Percentiles rank a stretch among this genome's conserved stretches.
Evolutionary conservation across 805 yeast species (phyloP).

Genomic region (Brettanomyces nanus): DNA sequence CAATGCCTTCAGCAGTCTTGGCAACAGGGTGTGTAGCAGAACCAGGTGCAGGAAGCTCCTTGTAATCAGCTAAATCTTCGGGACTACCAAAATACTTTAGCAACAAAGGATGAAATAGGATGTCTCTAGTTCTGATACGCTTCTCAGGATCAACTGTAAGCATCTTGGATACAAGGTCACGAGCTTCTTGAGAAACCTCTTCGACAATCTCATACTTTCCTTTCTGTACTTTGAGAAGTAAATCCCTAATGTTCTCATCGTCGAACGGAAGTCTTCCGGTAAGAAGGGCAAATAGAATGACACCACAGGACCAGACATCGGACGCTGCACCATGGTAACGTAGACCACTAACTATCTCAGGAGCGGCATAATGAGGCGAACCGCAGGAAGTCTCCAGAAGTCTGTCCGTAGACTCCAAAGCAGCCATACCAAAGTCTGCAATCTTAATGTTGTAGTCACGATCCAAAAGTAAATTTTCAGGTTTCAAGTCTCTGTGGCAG

Average conservation of each 20-base stretch:
- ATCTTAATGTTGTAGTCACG: slow-evolving; percentile 83
- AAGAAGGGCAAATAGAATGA: slow-evolving; percentile 83
- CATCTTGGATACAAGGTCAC: slow-evolving; percentile 75
- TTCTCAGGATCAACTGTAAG: slow-evolving; percentile 72
- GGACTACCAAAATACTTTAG: slow-evolving; percentile 56
- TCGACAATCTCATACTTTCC: slow-evolving; percentile 83
- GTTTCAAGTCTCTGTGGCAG: slow-evolving; percentile 73
- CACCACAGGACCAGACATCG: slow-evolving; percentile 98
- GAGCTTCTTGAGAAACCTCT: slow-evolving; percentile 74
- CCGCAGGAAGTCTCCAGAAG: slow-evolving; percentile 94
- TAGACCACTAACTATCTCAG: slow-evolving; percentile 93
- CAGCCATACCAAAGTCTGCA: slow-evolving; percentile 99
- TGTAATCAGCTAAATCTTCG: slow-evolving; percentile 22
- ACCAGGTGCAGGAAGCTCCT: slow-evolving; percentile 46
- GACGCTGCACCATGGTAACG: slow-evolving; percentile 95
- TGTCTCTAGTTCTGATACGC: slow-evolving; percentile 72
- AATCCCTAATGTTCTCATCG: slow-evolving; percentile 85
- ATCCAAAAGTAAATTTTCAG: slow-evolving; percentile 73
- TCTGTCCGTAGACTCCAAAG: slow-evolving; percentile 72
- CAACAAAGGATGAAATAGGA: slow-evolving; percentile 74
- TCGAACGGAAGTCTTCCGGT: slow-evolving; percentile 97
- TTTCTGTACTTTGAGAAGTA: slow-evolving; percentile 82
- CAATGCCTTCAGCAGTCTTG: slow-evolving; percentile 36
- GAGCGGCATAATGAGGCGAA: slow-evolving; percentile 97
- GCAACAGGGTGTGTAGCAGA: slow-evolving; percentile 45